Evolutionary conservation across 163 green algal species (phyloP).

Genomic region (Prototheca cutis): DNA sequence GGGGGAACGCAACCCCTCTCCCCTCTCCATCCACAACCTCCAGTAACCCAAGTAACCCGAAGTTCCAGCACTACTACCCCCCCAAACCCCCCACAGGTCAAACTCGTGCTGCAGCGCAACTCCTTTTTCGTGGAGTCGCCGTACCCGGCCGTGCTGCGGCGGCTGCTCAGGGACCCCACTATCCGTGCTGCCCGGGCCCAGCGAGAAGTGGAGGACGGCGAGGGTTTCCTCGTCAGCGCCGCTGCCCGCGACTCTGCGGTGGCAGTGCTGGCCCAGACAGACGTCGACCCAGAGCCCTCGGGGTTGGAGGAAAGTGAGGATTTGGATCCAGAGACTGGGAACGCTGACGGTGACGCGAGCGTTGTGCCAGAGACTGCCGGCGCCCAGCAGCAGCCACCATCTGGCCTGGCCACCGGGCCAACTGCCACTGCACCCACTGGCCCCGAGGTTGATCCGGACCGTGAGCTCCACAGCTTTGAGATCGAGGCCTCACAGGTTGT

Average conservation of each 20-base stretch:
- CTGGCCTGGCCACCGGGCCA: no score
- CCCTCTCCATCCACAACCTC: no score
- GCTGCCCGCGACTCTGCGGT: constrained; percentile 1
- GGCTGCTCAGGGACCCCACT: constrained; percentile 42
- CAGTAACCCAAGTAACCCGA: no score
- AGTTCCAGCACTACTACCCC: no score
- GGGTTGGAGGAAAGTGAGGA: constrained; percentile 10
- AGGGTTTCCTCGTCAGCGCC: neutral
- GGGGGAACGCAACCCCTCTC: no score
- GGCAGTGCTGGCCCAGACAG: neutral
- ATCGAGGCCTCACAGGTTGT: constrained; percentile 57
- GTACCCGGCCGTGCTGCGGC: constrained; percentile 59
- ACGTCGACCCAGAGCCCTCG: neutral
- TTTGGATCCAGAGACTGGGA: neutral
- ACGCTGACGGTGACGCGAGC: constrained; percentile 9
- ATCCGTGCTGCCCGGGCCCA: constrained; percentile 19
- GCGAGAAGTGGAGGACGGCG: neutral
- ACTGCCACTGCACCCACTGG: no score
- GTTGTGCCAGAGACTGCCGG: no score
- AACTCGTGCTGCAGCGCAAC: constrained; percentile 95
- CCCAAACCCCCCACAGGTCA: constrained; percentile 48
- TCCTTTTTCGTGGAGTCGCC: constrained; percentile 88
- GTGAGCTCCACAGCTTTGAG: constrained; percentile 80
- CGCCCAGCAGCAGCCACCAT: no score
- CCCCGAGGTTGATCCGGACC: constrained; percentile 39